These are phyloP conservation scores for Calonectria fujianensis DNA, from an alignment of 2,329 filamentous ascomycete species.

Conservation along the genomic window DNA sequence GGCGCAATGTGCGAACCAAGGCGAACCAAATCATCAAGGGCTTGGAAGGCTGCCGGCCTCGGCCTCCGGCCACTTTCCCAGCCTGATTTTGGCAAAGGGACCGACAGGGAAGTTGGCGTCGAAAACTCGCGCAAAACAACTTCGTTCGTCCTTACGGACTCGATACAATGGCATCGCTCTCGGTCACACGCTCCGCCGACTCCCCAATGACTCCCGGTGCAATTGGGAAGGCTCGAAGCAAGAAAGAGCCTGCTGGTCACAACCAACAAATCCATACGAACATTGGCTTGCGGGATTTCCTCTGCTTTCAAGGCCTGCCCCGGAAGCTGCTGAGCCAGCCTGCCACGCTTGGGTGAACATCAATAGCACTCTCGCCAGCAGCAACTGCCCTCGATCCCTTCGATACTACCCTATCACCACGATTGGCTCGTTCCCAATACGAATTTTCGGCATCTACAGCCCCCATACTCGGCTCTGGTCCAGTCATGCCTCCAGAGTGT, in stretches of 20 bases:
- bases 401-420: neutral
- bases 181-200: neutral
- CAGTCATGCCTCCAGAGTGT: neutral
- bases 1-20: neutral
- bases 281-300: neutral
- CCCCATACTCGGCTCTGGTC: neutral
- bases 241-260: neutral
- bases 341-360: neutral
- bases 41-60: neutral
- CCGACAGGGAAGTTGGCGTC: neutral
- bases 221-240: neutral
- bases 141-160: neutral
- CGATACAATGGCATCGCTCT: neutral
- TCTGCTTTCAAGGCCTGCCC: neutral
- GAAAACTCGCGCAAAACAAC: neutral
- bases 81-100: neutral
- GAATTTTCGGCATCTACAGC: neutral
- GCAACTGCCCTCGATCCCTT: neutral
- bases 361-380: neutral
- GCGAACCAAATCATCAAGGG: neutral
- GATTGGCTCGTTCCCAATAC: neutral
- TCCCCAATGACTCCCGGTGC: neutral
- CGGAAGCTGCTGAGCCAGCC: neutral
- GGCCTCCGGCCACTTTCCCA: neutral
- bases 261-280: neutral